Conservation (phyloP, 805 yeast species). For the Barnettozyma sp. region DNA sequence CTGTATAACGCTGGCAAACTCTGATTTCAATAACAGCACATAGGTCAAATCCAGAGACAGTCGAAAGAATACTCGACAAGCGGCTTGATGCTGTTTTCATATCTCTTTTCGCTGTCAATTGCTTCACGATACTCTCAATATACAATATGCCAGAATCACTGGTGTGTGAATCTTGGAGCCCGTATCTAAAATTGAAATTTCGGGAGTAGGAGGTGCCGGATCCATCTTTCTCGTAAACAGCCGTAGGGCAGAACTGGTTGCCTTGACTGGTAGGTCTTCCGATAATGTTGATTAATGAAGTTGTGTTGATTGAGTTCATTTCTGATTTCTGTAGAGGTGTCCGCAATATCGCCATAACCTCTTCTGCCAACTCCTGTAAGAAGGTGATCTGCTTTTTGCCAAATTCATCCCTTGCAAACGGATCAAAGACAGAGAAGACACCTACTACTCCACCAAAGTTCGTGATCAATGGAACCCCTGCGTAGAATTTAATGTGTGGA, state of each 20-base stretch:
- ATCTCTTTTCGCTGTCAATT: slow-evolving; percentile 31
- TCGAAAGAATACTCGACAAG: slow-evolving; percentile 33
- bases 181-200: slow-evolving; percentile 39
- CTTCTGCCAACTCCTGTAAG: slow-evolving; percentile 34
- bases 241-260: slow-evolving; percentile 23
- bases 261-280: slow-evolving; percentile 55
- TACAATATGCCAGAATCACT: slow-evolving; percentile 22
- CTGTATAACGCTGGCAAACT: slow-evolving; percentile 39
- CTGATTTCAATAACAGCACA: slow-evolving; percentile 47
- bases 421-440: slow-evolving; percentile 51
- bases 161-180: slow-evolving; percentile 23
- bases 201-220: slow-evolving; percentile 56
- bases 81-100: slow-evolving; percentile 37
- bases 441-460: slow-evolving; percentile 44
- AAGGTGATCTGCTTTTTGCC: slow-evolving; percentile 29
- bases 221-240: slow-evolving; percentile 57
- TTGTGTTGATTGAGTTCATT: slow-evolving; percentile 1
- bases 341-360: slow-evolving; percentile 37
- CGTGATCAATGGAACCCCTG: slow-evolving; percentile 52
- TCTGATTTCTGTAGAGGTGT: slow-evolving; percentile 23
- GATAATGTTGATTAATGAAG: slow-evolving; percentile 26
- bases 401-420: slow-evolving; percentile 33
- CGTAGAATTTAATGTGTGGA: slow-evolving; percentile 55
- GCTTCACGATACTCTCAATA: slow-evolving; percentile 32
- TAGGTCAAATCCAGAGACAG: slow-evolving; percentile 32